phyloP scores from a whole-genome alignment of 2,329 filamentous ascomycete genomes.

The Dactylellina parvicollis region DNA sequence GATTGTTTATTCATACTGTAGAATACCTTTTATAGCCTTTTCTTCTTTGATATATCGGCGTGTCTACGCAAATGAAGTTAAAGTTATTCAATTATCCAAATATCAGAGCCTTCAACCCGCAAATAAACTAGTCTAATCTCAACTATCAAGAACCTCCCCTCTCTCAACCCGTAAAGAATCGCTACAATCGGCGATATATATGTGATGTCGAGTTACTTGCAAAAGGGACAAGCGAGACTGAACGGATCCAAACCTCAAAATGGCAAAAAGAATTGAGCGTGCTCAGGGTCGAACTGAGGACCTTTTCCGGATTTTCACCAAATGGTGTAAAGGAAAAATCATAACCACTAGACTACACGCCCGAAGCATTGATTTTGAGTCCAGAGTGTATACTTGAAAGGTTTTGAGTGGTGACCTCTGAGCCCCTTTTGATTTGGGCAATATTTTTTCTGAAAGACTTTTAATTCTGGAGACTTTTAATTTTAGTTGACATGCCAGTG shows the following conservation, averaged over 20 bases:
- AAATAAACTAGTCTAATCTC: too few relatives aligned
- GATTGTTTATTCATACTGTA: conserved; percentile 27
- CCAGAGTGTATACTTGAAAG: neutral
- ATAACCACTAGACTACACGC: conserved; percentile 55
- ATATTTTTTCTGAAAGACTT: too few relatives aligned
- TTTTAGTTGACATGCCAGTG: too few relatives aligned
- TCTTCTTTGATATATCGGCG: neutral
- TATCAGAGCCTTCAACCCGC: neutral
- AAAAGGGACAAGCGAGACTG: neutral
- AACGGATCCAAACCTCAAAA: conserved; percentile 3
- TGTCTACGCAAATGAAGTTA: neutral
- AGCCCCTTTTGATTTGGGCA: too few relatives aligned
- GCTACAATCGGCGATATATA: too few relatives aligned
- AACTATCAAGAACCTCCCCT: neutral
- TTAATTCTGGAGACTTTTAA: too few relatives aligned
- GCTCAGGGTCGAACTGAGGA: conserved; percentile 55
- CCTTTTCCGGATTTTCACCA: conserved; percentile 50
- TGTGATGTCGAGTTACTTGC: too few relatives aligned
- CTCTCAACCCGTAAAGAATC: neutral
- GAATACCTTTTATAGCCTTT: conserved; percentile 29
- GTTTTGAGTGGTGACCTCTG: too few relatives aligned
- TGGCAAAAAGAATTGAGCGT: conserved; percentile 43
- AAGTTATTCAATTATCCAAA: neutral
- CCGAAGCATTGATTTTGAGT: conserved; percentile 14
- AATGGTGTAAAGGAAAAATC: conserved; percentile 54